Percentiles rank a stretch among this genome's conserved stretches.
These are phyloP conservation scores for Aspergillus carbonarius DNA, from an alignment of 2,329 filamentous ascomycete species.

Conservation along the genomic window DNA sequence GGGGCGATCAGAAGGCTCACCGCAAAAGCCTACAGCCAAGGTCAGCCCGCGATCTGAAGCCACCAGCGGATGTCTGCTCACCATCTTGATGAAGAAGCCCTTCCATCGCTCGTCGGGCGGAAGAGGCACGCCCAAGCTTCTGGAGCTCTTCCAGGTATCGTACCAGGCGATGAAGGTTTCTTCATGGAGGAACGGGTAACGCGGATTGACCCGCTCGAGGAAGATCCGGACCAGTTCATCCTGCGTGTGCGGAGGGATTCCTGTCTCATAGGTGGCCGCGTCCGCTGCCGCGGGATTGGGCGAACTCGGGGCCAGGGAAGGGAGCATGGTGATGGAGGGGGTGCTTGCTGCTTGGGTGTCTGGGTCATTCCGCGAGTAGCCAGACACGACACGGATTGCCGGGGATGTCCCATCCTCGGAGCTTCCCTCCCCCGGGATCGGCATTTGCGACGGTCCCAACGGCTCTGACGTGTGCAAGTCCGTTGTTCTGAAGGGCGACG, in stretches of 20 bases:
- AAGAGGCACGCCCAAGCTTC: background rate
- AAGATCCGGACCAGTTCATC: background rate
- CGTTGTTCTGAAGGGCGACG: background rate
- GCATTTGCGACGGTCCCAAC: background rate
- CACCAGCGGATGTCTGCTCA: background rate
- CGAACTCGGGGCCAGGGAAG: background rate
- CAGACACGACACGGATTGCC: too few species aligned
- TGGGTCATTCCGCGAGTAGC: background rate
- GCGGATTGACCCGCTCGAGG: background rate
- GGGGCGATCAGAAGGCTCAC: constrained; percentile 3
- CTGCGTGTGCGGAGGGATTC: background rate
- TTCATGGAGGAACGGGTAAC: constrained; percentile 5
- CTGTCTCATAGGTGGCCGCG: background rate
- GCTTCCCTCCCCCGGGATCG: background rate
- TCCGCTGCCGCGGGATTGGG: background rate
- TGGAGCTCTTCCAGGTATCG: background rate
- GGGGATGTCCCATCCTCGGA: background rate
- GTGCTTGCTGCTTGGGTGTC: background rate
- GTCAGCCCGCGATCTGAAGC: background rate
- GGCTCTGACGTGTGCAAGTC: background rate
- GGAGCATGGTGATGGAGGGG: background rate
- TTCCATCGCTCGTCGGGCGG: background rate
- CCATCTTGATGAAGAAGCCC: constrained; percentile 3
- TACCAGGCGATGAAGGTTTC: constrained; percentile 5
- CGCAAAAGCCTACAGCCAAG: background rate